These are phyloP conservation scores for Geranomyces variabilis DNA, from an alignment of 192 early-diverging fungal species.

Conservation along the genomic window DNA sequence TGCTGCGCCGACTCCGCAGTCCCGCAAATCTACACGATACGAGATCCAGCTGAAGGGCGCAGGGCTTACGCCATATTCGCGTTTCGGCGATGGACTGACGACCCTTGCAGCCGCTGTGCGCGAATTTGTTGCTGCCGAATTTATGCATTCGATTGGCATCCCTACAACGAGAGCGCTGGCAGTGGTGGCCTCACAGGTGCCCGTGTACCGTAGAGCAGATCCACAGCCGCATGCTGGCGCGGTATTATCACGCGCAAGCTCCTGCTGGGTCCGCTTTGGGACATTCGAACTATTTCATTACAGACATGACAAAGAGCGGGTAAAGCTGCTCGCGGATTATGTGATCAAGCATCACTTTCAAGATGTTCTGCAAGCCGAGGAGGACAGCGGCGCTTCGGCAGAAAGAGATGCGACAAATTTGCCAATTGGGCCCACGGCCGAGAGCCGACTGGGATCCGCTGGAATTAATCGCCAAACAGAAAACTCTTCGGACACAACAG, in stretches of 20 bases:
- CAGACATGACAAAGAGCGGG: slow-evolving; percentile 57
- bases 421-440: too few relatives aligned
- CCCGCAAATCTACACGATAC: slow-evolving; percentile 38
- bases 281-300: slow-evolving; percentile 79
- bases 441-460: too few relatives aligned
- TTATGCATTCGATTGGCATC: slow-evolving; percentile 68
- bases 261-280: slow-evolving; percentile 85
- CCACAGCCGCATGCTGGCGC: slow-evolving; percentile 64
- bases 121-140: slow-evolving; percentile 76
- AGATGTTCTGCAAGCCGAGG: slow-evolving; percentile 6
- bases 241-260: slow-evolving; percentile 64
- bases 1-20: neutral
- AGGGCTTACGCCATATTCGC: slow-evolving; percentile 78
- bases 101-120: slow-evolving; percentile 78
- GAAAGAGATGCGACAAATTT: too few relatives aligned
- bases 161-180: slow-evolving; percentile 77
- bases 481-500: too few relatives aligned
- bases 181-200: slow-evolving; percentile 58
- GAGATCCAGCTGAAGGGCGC: slow-evolving; percentile 86
- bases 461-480: too few relatives aligned
- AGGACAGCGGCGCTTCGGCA: neutral
- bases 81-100: slow-evolving; percentile 83
- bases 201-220: slow-evolving; percentile 59
- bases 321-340: slow-evolving; percentile 72
- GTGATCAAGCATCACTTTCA: slow-evolving; percentile 58